Evolutionary conservation across 2,329 filamentous ascomycete genomes (phyloP), one percentile per base, ranked within the genome.

Genomic region (Talaromyces islandicus): DNA sequence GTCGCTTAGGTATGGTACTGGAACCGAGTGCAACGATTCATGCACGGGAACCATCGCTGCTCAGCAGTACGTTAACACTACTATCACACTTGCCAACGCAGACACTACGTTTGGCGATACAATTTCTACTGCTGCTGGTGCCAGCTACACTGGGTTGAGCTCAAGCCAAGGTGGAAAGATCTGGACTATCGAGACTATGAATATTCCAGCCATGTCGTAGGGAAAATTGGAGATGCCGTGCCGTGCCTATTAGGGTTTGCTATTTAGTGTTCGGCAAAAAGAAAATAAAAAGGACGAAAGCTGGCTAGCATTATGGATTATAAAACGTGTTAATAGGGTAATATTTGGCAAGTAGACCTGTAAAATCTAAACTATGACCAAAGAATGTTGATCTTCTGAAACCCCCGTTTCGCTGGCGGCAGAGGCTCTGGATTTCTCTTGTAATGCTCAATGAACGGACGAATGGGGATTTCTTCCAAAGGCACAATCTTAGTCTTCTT

Each of bases 401-500:
- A 43, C 0, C 69, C 69, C 1, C 51, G 57, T 46, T 67, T 71
- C 1, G 65, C 64, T 30, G 58, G 62, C 1, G 66, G 63, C 30
- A 64, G 61, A 0, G 67, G 68, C 60, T 71, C 69, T 1, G 71
- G 71, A 30, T 71, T 68, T 2, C 65, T 62, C 32, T 56, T 58
- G 27, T 64, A 67, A n/a, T 65, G 61, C 51, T 71, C 63, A 54
- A 72, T 70, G 54, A 70, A 71, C 17, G 65, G 61, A 65, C 78
- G 48, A 76, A 74, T 64, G 65, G 73, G 67, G 14, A 74, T 69
- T 12, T 74, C 71, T 11, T 64, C 65, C 41, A 73, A 51, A 1
- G 68, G 67, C 2, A 75, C 64, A 17, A 75, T 67, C 59, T 67
- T 71, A 1, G 73, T 76, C 63, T 70, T 73, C 62, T 64, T 70